phyloP scores from a whole-genome alignment of 768 basidiomycete genomes.

The Trametes gibbosa region DNA sequence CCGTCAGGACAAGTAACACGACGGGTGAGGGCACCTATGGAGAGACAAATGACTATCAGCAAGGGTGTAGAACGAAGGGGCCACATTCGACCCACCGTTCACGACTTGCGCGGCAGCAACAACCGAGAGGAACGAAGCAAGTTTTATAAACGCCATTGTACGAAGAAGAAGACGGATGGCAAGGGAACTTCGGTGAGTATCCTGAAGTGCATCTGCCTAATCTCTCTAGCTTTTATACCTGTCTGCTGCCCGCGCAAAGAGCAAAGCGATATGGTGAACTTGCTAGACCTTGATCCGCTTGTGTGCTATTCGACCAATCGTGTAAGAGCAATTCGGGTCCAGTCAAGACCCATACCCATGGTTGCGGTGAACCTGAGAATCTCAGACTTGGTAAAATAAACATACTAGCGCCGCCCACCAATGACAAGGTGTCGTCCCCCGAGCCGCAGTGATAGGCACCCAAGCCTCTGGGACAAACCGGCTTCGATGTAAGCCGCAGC shows the following conservation, averaged over 20 bases:
- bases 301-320: neutral
- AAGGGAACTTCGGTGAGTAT: neutral
- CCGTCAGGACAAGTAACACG: conserved; percentile 23
- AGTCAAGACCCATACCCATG: neutral
- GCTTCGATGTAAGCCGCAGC: neutral
- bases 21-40: conserved; percentile 17
- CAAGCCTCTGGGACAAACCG: neutral
- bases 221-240: conserved; percentile 9
- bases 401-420: neutral
- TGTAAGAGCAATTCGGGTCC: neutral
- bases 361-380: neutral
- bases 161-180: neutral
- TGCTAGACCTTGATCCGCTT: neutral
- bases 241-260: neutral
- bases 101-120: conserved; percentile 20
- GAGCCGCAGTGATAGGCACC: neutral
- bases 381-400: neutral
- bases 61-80: neutral
- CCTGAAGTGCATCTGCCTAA: conserved; percentile 1
- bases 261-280: neutral
- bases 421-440: neutral
- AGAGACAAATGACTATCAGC: neutral
- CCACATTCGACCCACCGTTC: conserved; percentile 13
- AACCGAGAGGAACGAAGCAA: conserved; percentile 20
- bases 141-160: conserved; percentile 24